Evolutionary conservation across 345 rosid species (phyloP).

Genomic region (Arabidopsis suecica): DNA sequence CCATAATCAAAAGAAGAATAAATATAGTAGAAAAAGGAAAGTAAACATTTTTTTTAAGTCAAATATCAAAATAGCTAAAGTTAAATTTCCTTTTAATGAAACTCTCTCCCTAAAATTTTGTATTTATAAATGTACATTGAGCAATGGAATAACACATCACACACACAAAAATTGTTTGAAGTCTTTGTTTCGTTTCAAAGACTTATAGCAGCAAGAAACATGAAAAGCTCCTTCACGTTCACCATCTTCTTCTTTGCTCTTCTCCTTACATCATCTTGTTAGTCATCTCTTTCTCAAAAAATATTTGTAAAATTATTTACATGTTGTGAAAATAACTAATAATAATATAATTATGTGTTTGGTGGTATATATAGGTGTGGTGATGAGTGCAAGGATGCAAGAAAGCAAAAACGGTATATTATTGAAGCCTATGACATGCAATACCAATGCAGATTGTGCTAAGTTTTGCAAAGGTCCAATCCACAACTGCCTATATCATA

Average conservation of each 20-base stretch:
- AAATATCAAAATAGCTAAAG: not conserved
- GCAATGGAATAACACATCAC: constrained; percentile 2
- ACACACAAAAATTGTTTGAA: not conserved
- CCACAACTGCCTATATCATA: constrained; percentile 13
- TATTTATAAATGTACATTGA: not conserved
- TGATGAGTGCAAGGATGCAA: constrained; percentile 36
- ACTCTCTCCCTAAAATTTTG: not conserved
- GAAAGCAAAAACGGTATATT: not conserved
- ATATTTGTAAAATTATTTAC: not conserved
- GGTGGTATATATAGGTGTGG: constrained; percentile 27
- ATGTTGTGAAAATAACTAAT: not conserved
- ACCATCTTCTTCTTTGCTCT: constrained; percentile 29
- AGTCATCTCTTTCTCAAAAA: not conserved
- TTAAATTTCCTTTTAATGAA: not conserved
- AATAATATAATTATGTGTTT: not conserved
- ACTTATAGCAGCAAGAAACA: not conserved
- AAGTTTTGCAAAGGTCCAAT: constrained; percentile 34
- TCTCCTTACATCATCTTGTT: constrained; percentile 22
- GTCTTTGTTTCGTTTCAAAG: not conserved
- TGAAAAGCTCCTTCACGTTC: constrained; percentile 31
- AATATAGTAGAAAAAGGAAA: no score
- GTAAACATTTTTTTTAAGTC: not conserved
- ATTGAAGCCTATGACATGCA: constrained; percentile 36
- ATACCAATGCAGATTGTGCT: constrained; percentile 36
- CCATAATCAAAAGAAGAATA: no score